Evolutionary conservation across 2,329 filamentous ascomycete genomes (phyloP).

Genomic region (Penicillium thymicola): DNA sequence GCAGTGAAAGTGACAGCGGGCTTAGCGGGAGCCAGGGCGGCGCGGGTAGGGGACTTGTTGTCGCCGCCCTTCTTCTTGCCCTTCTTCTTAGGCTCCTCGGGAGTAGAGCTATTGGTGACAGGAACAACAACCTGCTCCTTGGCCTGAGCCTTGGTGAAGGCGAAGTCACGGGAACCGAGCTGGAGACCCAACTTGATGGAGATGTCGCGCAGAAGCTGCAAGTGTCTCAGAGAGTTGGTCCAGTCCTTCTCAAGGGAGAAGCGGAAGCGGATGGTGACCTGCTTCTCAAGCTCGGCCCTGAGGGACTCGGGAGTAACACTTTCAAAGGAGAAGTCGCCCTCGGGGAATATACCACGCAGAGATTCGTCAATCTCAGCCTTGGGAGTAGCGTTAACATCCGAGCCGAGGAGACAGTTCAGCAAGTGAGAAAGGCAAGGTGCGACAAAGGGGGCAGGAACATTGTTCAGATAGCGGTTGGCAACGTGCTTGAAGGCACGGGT

Average conservation of each 20-base stretch:
- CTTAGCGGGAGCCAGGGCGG: conserved; percentile 41
- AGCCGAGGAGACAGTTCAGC: conserved; percentile 87
- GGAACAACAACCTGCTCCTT: conserved; percentile 34
- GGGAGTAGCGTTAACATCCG: conserved; percentile 71
- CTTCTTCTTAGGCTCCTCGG: conserved; percentile 51
- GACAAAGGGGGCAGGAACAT: conserved; percentile 75
- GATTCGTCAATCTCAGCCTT: conserved; percentile 71
- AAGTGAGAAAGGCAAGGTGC: conserved; percentile 78
- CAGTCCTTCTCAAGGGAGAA: conserved; percentile 69
- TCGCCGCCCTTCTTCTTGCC: conserved; percentile 55
- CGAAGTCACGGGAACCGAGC: conserved; percentile 73
- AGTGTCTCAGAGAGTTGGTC: conserved; percentile 63
- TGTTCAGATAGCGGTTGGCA: conserved; percentile 72
- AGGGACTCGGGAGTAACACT: conserved; percentile 71
- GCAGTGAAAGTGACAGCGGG: conserved; percentile 65
- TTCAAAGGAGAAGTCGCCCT: conserved; percentile 78
- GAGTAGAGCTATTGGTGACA: conserved; percentile 36
- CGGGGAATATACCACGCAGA: conserved; percentile 72
- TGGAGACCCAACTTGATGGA: conserved; percentile 87
- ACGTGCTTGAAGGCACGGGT: conserved; percentile 95
- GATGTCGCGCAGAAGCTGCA: conserved; percentile 86
- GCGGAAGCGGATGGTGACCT: conserved; percentile 72
- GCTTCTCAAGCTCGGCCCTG: conserved; percentile 64
- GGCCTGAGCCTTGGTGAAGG: conserved; percentile 55
- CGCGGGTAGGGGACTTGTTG: conserved; percentile 46